phyloP scores from a whole-genome alignment of 768 basidiomycete species.

The Termitomyces sp. region DNA sequence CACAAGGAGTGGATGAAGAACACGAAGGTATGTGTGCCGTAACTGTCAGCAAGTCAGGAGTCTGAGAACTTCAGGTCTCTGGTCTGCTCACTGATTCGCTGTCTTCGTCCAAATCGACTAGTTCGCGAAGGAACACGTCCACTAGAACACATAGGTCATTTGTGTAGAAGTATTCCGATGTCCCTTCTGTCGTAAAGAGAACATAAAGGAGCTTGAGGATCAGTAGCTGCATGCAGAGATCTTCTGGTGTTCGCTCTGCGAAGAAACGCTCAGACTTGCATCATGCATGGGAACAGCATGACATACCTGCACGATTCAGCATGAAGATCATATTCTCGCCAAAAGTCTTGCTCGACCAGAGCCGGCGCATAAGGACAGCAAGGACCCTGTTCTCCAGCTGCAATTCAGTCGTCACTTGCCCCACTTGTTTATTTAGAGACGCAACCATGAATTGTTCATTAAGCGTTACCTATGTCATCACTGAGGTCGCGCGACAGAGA shows the following conservation, averaged over 20 bases:
- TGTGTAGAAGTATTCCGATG: conserved; percentile 95
- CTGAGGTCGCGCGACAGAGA: not conserved
- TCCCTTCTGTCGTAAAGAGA: conserved; percentile 89
- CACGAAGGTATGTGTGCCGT: conserved; percentile 95
- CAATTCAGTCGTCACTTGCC: conserved; percentile 9
- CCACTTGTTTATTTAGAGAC: conserved; percentile 36
- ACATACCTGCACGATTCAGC: conserved; percentile 89
- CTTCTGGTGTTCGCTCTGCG: conserved; percentile 80
- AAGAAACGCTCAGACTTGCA: not conserved
- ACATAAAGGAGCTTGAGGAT: conserved; percentile 94
- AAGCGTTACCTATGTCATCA: conserved; percentile 62
- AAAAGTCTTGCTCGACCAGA: conserved; percentile 89
- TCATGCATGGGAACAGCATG: not conserved
- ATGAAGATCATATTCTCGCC: conserved; percentile 99
- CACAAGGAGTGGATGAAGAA: conserved; percentile 90
- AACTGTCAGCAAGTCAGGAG: conserved; percentile 39
- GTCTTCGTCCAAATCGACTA: conserved; percentile 89
- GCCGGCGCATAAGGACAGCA: conserved; percentile 74
- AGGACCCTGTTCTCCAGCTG: conserved; percentile 74
- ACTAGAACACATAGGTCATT: conserved; percentile 96
- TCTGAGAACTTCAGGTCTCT: not conserved
- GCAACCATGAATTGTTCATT: conserved; percentile 99
- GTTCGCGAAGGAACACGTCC: conserved; percentile 95
- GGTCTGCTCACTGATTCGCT: conserved; percentile 73
- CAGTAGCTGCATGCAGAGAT: conserved; percentile 89